Base-by-base conservation (phyloP, 441 rosid genomes). In the Biscutella auriculata region DNA sequence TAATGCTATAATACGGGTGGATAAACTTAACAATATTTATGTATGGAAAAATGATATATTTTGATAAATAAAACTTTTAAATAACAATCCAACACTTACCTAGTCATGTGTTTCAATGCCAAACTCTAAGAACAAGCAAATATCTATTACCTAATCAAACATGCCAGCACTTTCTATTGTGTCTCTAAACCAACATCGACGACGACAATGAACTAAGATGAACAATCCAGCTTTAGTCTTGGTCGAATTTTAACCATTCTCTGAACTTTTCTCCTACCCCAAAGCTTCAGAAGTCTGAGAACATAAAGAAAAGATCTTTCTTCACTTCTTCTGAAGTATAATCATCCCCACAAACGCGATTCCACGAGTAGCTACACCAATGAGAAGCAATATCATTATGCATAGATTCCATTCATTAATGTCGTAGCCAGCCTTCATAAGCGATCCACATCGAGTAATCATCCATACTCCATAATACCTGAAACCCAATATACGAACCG, bases 391-490 rank as follows among this genome's bases (percentile, higher is more conserved):
- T 63, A 83, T 62, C 71, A 49, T 12, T 65, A 86, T 60, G 58
- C 92, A 83, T 12, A 81, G 69, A 55, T 47, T 70, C 92, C 90
- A 84, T 12, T 76, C 58, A 21, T 84, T 73, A 28, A 92, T 80
- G 65, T 76, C 66, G 46, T 86, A 86, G 10, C 95, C 90, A 30
- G 60, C 67, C 60, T 72, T 72, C 74, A 51, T 49, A 4, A 92
- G 83, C 3, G 77, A 61, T 41, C 90, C 95, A 9, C 95, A 92
- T 4, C 98, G 79, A 35, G 98, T 84, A 51, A 92, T 78, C 70
- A 88, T 65, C 97, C 98, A 88, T 30, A 92, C 95, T 36, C 98
- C 95, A 13, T 80, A 75, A 69, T 84, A 88, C 82, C 97, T 92
- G 58, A 58, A 43, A 50, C 35, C 42, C 36, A 36, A 36, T 21